phyloP scores from a whole-genome alignment of 1,284 basidiomycete genomes.

The Melanopsichium pennsylvanicum region DNA sequence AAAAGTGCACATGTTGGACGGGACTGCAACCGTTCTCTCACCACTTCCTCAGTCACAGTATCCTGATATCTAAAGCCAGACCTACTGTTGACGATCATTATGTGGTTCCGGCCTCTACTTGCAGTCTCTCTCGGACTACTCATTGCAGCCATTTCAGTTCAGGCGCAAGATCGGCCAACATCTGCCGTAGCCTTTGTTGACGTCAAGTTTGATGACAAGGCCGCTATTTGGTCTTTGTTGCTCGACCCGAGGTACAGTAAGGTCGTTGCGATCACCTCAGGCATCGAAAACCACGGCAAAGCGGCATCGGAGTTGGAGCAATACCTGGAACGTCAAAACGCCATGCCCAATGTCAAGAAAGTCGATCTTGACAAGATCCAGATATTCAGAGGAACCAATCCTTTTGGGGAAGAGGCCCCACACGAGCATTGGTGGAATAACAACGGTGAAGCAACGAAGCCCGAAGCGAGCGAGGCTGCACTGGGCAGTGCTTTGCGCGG shows the following conservation, averaged over 20 bases:
- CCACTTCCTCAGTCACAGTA: no score
- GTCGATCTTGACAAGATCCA: slow-evolving; percentile 2
- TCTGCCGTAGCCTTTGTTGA: slow-evolving; percentile 33
- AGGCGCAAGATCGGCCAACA: not conserved
- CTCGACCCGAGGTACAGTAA: slow-evolving; percentile 10
- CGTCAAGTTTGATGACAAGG: slow-evolving; percentile 46
- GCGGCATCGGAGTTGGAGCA: slow-evolving; percentile 17
- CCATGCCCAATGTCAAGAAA: not conserved
- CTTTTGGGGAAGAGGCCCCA: not conserved
- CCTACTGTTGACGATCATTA: no score
- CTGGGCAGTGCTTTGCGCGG: slow-evolving; percentile 5
- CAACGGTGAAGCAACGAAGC: not conserved
- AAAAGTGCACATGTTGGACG: no score
- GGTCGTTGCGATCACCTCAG: slow-evolving; percentile 27
- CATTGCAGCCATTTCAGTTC: not conserved
- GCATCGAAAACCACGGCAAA: slow-evolving; percentile 13
- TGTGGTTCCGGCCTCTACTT: slow-evolving; percentile 5
- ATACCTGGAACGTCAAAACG: slow-evolving; percentile 12
- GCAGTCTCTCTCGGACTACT: not conserved
- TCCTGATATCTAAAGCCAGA: no score
- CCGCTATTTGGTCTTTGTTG: slow-evolving; percentile 29
- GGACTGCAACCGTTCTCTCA: no score
- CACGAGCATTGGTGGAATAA: slow-evolving; percentile 28
- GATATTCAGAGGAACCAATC: slow-evolving; percentile 9
- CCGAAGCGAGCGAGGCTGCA: not conserved